These are phyloP conservation scores for Artomyces pyxidatus DNA, from an alignment of 768 basidiomycete species.

Conservation along the genomic window DNA sequence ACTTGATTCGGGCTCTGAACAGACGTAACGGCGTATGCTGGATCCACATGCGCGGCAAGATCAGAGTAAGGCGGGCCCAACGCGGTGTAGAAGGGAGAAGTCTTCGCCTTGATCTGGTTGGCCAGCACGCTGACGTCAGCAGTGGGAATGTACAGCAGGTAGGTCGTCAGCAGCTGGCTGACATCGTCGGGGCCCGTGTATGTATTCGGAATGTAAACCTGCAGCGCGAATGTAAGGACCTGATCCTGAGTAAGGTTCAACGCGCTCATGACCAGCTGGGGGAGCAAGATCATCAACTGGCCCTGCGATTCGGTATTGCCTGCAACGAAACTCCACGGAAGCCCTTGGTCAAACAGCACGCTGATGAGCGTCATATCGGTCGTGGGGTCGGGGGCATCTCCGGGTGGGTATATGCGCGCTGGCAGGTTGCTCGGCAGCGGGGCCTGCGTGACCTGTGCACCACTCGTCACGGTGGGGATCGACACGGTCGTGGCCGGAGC, in stretches of 20 bases:
- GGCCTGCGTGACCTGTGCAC: constrained; percentile 17
- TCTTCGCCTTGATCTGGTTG: constrained; percentile 50
- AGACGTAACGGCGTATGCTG: constrained; percentile 50
- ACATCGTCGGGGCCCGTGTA: constrained; percentile 44
- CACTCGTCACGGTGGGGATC: constrained; percentile 11
- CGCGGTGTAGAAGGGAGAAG: constrained; percentile 59
- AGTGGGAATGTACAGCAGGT: constrained; percentile 59
- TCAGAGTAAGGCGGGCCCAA: constrained; percentile 32
- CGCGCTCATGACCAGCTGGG: constrained; percentile 38
- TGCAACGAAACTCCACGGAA: constrained; percentile 70
- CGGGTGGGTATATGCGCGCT: constrained; percentile 44
- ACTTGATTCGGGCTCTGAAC: constrained; percentile 31
- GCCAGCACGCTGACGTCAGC: constrained; percentile 51
- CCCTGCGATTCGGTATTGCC: constrained; percentile 45
- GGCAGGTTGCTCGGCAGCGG: constrained; percentile 56
- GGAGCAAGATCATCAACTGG: constrained; percentile 74
- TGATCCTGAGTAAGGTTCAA: constrained; percentile 30
- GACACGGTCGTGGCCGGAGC: constrained; percentile 24
- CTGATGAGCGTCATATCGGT: constrained; percentile 45
- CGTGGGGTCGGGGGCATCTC: constrained; percentile 23
- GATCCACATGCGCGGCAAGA: constrained; percentile 63
- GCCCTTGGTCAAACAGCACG: constrained; percentile 46
- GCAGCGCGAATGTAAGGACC: constrained; percentile 49
- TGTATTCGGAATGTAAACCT: constrained; percentile 56
- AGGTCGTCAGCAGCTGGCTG: constrained; percentile 55